phyloP scores from a whole-genome alignment of 345 rosid genomes.

The Geranium rotundifolium region DNA sequence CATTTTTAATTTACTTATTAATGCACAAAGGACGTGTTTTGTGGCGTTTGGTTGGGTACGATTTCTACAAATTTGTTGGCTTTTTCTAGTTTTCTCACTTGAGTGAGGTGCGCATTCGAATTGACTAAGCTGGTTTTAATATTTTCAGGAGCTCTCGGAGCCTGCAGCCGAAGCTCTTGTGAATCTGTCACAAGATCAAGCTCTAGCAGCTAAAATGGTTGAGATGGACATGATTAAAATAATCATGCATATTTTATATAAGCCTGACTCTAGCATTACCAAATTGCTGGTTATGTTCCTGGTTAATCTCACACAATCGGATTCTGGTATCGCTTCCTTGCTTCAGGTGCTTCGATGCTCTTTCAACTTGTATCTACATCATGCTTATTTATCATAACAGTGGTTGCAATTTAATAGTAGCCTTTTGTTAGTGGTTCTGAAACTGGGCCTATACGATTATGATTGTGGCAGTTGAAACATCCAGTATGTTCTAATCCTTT shows the following conservation, averaged over 20 bases:
- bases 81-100: background rate
- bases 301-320: constrained; percentile 76
- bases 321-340: constrained; percentile 66
- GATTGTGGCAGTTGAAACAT: background rate
- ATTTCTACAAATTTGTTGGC: background rate
- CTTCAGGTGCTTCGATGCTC: constrained; percentile 52
- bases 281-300: constrained; percentile 73
- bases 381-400: background rate
- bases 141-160: constrained; percentile 68
- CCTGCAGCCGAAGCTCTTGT: constrained; percentile 84
- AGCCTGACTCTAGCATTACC: constrained; percentile 45
- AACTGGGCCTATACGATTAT: background rate
- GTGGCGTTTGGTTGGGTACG: background rate
- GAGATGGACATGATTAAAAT: constrained; percentile 45
- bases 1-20: background rate
- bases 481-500: background rate
- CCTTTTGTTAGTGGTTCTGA: background rate
- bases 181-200: constrained; percentile 68
- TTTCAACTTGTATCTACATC: background rate
- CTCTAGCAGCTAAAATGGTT: constrained; percentile 58
- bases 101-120: background rate
- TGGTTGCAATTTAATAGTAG: background rate
- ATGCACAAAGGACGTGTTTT: background rate
- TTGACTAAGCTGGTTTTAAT: constrained; percentile 2
- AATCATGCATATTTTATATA: constrained; percentile 63